Evolutionary conservation across 2,329 filamentous ascomycete genomes (phyloP), one percentile per base, ranked within the genome.

Genomic region (Lasiodiplodia gonubiensis): DNA sequence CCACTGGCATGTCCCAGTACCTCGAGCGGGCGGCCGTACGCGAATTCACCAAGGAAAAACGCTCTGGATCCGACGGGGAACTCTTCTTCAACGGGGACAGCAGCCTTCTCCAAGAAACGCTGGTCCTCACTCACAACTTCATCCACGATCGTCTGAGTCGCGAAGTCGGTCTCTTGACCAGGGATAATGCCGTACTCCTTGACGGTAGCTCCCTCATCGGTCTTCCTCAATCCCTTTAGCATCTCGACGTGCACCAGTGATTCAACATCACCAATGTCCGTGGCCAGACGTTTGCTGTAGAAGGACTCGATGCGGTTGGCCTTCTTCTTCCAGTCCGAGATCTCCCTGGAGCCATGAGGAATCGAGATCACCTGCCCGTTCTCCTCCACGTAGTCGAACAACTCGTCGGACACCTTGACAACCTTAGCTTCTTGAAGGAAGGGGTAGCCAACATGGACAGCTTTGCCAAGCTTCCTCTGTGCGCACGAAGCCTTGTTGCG

Each of bases 351-450:
- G 27, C 85, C 86, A 76, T 97, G 93, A 23, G 93, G 89, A 46
- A 84, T 87, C 55, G 89, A 84, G 23, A 91, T 79, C 39, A 94
- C 83, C 57, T 90, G 88, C 69, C 89, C 85, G 39, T 89, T 84
- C 1, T 90, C 86, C 42, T 95, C 82, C 21, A 89, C 84, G 75
- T 97, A 99, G 73, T 92, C 91, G 76, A 98, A 98, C 33, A 98
- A 84, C 77, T 98, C 94, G 76, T 99, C 95, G 0, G 93, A 94
- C 1, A 98, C 92, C 66, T 89, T 90, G 63, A 92, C 86, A 35
- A 99, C 89, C 80, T 94, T 94, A 64, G 92, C 95, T 80, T 99
- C 96, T 73, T 97, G 92, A 70, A 99, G 81, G 81, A 97, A 99
- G 1, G 95, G 95, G 75, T 97, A 99, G 46, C 94, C 94, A 69